phyloP scores from a whole-genome alignment of 1,139 yeast genomes.

The Meyerozyma smithsonii region DNA sequence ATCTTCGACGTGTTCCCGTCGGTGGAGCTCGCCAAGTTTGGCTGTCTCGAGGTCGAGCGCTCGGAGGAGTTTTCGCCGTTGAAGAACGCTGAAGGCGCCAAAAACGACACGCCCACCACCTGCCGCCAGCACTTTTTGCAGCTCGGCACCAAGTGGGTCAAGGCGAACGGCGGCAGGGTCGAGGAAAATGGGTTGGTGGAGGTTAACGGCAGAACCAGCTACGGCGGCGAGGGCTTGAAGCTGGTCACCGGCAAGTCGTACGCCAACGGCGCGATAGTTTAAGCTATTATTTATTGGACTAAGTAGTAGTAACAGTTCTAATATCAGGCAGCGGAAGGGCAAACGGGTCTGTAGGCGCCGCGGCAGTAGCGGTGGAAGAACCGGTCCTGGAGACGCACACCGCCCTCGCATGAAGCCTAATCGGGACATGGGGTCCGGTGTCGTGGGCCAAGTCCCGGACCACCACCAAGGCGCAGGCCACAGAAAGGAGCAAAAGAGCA shows the following conservation, averaged over 20 bases:
- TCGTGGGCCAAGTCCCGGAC: background rate
- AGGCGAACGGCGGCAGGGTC: slow-evolving; percentile 61
- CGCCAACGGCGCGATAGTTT: slow-evolving; percentile 37
- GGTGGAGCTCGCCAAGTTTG: slow-evolving; percentile 70
- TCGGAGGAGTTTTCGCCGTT: slow-evolving; percentile 85
- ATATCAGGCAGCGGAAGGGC: background rate
- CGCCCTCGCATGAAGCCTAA: background rate
- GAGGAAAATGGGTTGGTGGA: slow-evolving; percentile 57
- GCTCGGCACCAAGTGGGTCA: slow-evolving; percentile 76
- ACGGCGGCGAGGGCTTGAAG: slow-evolving; percentile 80
- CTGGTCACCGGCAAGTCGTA: slow-evolving; percentile 49
- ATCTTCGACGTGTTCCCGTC: slow-evolving; percentile 94
- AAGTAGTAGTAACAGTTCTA: slow-evolving; percentile 1
- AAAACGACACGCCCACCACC: slow-evolving; percentile 80
- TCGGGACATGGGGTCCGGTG: background rate
- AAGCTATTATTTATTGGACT: slow-evolving; percentile 5
- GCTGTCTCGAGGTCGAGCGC: slow-evolving; percentile 89
- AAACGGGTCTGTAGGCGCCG: background rate
- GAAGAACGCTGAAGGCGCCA: slow-evolving; percentile 83
- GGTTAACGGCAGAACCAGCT: slow-evolving; percentile 69
- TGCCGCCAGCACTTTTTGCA: slow-evolving; percentile 63
- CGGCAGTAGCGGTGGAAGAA: background rate
- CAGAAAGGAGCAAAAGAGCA: background rate
- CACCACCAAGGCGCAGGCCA: background rate
- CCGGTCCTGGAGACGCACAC: background rate